A percentile compares a stretch with the other conserved stretches of the same genome.
phyloP scores from a whole-genome alignment of 2,329 filamentous ascomycete species.

The Colletotrichum sp. region DNA sequence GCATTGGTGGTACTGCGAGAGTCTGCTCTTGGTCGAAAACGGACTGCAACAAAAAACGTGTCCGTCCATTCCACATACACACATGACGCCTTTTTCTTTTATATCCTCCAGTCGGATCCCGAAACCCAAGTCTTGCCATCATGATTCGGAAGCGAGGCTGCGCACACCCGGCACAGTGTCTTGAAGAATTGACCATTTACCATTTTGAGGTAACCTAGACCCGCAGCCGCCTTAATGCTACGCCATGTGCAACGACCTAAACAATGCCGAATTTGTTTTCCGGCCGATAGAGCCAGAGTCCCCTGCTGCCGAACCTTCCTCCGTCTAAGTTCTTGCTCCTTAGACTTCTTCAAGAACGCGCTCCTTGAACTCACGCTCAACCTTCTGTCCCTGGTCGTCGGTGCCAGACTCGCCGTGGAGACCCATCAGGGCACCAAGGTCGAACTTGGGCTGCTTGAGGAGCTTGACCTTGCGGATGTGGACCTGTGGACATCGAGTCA shows the following conservation, averaged over 20 bases:
- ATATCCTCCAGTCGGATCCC: conserved; percentile 4
- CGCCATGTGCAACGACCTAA: conserved; percentile 49
- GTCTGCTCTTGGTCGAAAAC: not conserved
- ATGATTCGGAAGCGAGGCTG: conserved; percentile 17
- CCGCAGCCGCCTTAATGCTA: conserved; percentile 48
- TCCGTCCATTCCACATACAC: conserved; percentile 15
- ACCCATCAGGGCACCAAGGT: conserved; percentile 93
- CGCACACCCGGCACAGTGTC: conserved; percentile 12
- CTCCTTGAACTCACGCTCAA: conserved; percentile 99
- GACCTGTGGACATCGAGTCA: conserved; percentile 62
- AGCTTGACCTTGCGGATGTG: conserved; percentile 99
- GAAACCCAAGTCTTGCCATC: conserved; percentile 16
- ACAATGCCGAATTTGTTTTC: conserved; percentile 35
- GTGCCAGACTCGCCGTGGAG: conserved; percentile 97
- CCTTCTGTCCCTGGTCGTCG: conserved; percentile 97
- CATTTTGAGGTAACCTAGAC: conserved; percentile 41
- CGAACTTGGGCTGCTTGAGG: conserved; percentile 98
- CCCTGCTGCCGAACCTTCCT: conserved; percentile 43
- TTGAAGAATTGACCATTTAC: conserved; percentile 24
- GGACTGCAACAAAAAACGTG: conserved; percentile 4
- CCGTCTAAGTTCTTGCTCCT: conserved; percentile 52
- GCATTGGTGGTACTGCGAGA: conserved; percentile 4
- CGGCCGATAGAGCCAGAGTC: conserved; percentile 21
- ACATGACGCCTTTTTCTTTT: conserved; percentile 12
- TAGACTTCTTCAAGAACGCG: conserved; percentile 92